phyloP scores from a whole-genome alignment of 768 basidiomycete species.

The Naganishia onofrii region DNA sequence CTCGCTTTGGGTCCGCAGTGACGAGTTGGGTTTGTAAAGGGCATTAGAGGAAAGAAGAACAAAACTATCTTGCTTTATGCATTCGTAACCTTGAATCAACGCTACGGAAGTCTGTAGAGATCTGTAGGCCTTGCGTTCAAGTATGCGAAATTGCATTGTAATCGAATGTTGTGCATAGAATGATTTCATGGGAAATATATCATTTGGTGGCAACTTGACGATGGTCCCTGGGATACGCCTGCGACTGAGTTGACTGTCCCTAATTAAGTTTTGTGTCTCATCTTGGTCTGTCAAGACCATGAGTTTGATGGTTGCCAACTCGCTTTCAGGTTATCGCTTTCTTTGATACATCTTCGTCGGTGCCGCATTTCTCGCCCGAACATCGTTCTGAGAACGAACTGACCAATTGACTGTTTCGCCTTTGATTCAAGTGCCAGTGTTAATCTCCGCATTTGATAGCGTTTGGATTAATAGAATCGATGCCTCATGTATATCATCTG shows the following conservation, averaged over 20 bases:
- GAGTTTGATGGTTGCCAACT: no score
- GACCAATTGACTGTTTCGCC: no score
- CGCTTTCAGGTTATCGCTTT: no score
- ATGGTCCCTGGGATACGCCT: background rate
- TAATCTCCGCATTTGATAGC: no score
- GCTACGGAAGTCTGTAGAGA: background rate
- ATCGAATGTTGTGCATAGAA: constrained; percentile 24
- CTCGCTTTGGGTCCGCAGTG: constrained; percentile 33
- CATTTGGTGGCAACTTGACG: constrained; percentile 2
- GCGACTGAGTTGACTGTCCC: background rate
- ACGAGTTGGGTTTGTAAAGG: constrained; percentile 45
- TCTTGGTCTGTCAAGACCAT: no score
- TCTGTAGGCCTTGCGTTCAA: background rate
- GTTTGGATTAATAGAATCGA: no score
- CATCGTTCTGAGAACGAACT: no score
- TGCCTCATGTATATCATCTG: no score
- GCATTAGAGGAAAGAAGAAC: constrained; percentile 22
- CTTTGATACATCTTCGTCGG: no score
- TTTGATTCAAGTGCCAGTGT: no score
- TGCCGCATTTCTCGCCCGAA: no score
- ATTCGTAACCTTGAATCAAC: background rate
- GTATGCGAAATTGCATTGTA: constrained; percentile 4
- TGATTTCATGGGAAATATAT: constrained; percentile 9
- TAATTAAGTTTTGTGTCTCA: background rate
- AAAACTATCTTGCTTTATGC: background rate